These are phyloP conservation scores for Scheffersomyces parashehatae DNA, from an alignment of 1,139 yeast genomes.

Conservation along the genomic window DNA sequence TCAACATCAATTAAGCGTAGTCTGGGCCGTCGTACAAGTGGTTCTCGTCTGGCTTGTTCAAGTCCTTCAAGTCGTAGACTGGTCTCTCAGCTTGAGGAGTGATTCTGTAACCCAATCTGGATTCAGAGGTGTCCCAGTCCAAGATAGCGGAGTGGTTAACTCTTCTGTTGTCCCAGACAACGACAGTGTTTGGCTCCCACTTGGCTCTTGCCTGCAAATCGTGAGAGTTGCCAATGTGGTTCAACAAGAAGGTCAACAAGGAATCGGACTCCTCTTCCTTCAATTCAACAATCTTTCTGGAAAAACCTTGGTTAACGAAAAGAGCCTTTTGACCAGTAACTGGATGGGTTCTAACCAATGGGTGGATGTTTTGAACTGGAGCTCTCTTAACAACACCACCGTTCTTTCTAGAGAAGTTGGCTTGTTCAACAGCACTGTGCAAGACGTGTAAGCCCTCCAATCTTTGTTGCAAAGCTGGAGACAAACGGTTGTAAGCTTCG, in stretches of 20 bases:
- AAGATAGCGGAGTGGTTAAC: constrained; percentile 62
- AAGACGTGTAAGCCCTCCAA: constrained; percentile 59
- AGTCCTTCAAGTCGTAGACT: constrained; percentile 16
- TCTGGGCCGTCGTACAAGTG: constrained; percentile 8
- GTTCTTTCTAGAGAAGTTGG: constrained; percentile 48
- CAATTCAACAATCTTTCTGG: constrained; percentile 62
- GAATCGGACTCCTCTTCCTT: constrained; percentile 64
- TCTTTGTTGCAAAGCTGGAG: constrained; percentile 58
- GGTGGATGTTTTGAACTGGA: constrained; percentile 62
- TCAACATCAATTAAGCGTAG: not conserved
- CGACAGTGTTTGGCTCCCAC: constrained; percentile 56
- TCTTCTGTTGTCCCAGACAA: constrained; percentile 72
- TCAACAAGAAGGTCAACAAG: constrained; percentile 52
- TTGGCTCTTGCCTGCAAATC: constrained; percentile 43
- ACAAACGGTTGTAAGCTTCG: constrained; percentile 68
- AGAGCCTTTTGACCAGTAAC: constrained; percentile 63
- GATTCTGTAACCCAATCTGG: constrained; percentile 68
- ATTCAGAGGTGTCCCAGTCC: constrained; percentile 57
- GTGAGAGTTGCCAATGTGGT: constrained; percentile 46
- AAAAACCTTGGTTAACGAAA: constrained; percentile 61
- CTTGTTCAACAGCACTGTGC: constrained; percentile 73
- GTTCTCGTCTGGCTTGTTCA: constrained; percentile 12
- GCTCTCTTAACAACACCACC: constrained; percentile 68
- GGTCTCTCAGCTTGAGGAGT: constrained; percentile 63
- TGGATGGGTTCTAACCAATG: constrained; percentile 68